Evolutionary conservation across 2,329 filamentous ascomycete species (phyloP), one percentile per base, ranked within the genome.

Genomic region (Helicocarpus griseus): DNA sequence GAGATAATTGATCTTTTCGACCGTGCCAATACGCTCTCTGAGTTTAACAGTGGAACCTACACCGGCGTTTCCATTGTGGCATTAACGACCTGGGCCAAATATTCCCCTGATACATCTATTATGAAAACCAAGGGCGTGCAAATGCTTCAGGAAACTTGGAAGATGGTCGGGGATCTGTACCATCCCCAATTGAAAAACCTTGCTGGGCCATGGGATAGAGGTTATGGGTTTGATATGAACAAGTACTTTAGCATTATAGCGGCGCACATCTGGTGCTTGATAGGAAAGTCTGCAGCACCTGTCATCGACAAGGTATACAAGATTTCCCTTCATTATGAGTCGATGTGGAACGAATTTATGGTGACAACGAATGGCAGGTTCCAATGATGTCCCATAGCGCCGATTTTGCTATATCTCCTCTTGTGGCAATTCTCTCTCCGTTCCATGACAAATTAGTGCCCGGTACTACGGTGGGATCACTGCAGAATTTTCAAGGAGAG

Each of bases 171-270:
- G 0, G 57, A 74, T 43, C 69, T 84, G 1, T 84, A 79, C 69
- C 77, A 83, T 49, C 75, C 80, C 0, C 71, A 74, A 1, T 63
- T 84, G 65, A 77, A 73, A 56, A 84, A 83, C 54, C 72, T 83
- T 45, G 80, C 80, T 2, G 81, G 81, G 0, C 81, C 81, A 0
- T 84, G 81, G 81, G 81, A 84, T 61, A 74, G 81, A 0, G 70
- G 75, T 0, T 84, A 84, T 55, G 80, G 80, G 0, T 83, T 76
- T 52, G 80, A 84, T 53, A 82, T 83, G 80, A 82, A 80, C 50
- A 67, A 73, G 5, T 83, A 83, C 57, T 61, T 82, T 3, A 77
- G 77, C 49, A 71, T 83, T 46, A 74, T 83, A 61, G 75, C 76
- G 0, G 61, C 79, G 13, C 79, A 79, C 65, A 72, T 83, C 54